Conservation (phyloP, 805 yeast species). For the Cyberlindnera euphorbiae region DNA sequence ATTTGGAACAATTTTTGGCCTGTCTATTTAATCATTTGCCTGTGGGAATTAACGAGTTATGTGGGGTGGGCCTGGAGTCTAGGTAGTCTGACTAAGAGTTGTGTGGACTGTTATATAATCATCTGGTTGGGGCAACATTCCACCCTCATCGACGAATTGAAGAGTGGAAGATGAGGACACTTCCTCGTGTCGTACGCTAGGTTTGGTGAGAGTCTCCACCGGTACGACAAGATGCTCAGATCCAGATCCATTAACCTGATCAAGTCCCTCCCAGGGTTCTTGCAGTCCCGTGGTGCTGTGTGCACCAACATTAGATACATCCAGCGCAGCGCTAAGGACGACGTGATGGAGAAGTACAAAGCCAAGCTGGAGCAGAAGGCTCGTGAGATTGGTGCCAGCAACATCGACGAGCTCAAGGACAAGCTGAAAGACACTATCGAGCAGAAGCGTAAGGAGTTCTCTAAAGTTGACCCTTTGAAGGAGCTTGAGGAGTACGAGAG, state of each 20-base stretch:
- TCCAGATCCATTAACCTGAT: slow-evolving; percentile 2
- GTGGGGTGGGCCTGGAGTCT: too few relatives aligned
- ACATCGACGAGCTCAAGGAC: slow-evolving; percentile 56
- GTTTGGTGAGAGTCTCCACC: too few relatives aligned
- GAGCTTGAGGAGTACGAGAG: slow-evolving; percentile 57
- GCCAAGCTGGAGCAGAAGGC: slow-evolving; percentile 36
- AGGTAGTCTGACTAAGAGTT: too few relatives aligned
- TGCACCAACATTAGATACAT: slow-evolving; percentile 14
- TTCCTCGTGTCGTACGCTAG: too few relatives aligned
- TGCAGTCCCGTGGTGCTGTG: slow-evolving; percentile 17
- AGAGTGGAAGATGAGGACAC: too few relatives aligned
- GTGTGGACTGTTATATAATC: too few relatives aligned
- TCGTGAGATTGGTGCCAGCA: slow-evolving; percentile 36
- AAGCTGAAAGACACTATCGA: slow-evolving; percentile 59
- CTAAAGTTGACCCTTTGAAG: slow-evolving; percentile 62
- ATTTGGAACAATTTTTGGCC: too few relatives aligned
- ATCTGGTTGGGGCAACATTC: too few relatives aligned
- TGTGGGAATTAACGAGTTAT: too few relatives aligned
- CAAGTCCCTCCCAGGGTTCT: slow-evolving; percentile 2
- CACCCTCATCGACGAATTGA: not conserved
- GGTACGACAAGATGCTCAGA: slow-evolving; percentile 7
- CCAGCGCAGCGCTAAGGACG: slow-evolving; percentile 21
- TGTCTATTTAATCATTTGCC: too few relatives aligned
- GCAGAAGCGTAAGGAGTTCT: slow-evolving; percentile 48
- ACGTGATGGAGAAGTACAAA: slow-evolving; percentile 28